These are phyloP conservation scores for Corynascus novoguineensis DNA, from an alignment of 495 filamentous ascomycete species.

Conservation along the genomic window DNA sequence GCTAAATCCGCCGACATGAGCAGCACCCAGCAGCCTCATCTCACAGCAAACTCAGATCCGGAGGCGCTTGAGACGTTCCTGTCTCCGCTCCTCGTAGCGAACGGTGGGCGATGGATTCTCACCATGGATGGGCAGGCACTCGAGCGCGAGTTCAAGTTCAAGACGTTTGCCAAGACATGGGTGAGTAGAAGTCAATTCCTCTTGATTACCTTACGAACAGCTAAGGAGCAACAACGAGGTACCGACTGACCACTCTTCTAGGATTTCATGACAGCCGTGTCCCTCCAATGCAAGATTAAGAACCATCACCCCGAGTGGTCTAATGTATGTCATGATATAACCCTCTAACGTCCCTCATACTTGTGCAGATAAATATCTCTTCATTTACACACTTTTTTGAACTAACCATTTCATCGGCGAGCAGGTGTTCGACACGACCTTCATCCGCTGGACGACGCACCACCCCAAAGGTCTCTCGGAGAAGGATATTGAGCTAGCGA, in stretches of 20 bases:
- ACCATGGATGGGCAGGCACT: slow-evolving; percentile 47
- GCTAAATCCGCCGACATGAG: background rate
- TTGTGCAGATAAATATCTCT: too few relatives aligned
- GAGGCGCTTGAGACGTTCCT: slow-evolving; percentile 17
- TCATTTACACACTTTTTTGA: too few relatives aligned
- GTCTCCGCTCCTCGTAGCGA: slow-evolving; percentile 6
- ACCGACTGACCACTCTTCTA: slow-evolving; percentile 15
- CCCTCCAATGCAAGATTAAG: slow-evolving; percentile 49
- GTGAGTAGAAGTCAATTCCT: slow-evolving; percentile 32
- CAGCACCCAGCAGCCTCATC: slow-evolving; percentile 11
- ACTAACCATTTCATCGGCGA: too few relatives aligned
- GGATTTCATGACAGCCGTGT: slow-evolving; percentile 58
- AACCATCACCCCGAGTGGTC: slow-evolving; percentile 63
- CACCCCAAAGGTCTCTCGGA: slow-evolving; percentile 61
- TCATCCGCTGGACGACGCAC: slow-evolving; percentile 72
- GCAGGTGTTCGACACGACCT: slow-evolving; percentile 56
- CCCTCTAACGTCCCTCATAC: background rate
- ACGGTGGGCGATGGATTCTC: slow-evolving; percentile 48
- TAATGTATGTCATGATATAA: slow-evolving; percentile 42
- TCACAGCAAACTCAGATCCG: slow-evolving; percentile 32
- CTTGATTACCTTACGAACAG: background rate
- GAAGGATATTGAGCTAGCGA: slow-evolving; percentile 62
- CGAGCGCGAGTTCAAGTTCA: slow-evolving; percentile 56
- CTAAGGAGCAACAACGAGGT: background rate
- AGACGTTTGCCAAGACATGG: slow-evolving; percentile 58